A percentile compares a stretch with the other conserved stretches of the same genome.
phyloP scores from a whole-genome alignment of 768 basidiomycete genomes.

The Ramaria sp. region DNA sequence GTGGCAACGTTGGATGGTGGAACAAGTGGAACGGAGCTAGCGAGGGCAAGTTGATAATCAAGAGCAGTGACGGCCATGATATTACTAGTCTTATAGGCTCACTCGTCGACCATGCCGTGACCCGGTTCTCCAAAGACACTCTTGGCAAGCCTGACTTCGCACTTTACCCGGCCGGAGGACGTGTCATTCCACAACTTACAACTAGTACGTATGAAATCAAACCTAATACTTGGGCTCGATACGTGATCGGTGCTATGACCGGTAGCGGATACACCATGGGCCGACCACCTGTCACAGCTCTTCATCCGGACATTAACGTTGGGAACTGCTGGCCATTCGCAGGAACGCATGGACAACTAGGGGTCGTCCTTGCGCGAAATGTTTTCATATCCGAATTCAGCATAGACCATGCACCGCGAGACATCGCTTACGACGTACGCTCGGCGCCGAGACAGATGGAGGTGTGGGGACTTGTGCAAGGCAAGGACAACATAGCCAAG shows the following conservation, averaged over 20 bases:
- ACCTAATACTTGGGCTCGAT: slow-evolving; percentile 36
- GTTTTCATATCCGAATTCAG: slow-evolving; percentile 57
- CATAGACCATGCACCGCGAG: slow-evolving; percentile 77
- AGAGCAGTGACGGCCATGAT: slow-evolving; percentile 66
- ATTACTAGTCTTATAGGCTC: slow-evolving; percentile 56
- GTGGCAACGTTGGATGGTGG: slow-evolving; percentile 44
- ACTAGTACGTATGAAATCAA: slow-evolving; percentile 61
- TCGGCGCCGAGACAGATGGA: slow-evolving; percentile 83
- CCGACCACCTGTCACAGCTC: slow-evolving; percentile 72
- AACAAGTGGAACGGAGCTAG: slow-evolving; percentile 30
- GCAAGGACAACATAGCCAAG: slow-evolving; percentile 54
- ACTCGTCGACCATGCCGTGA: slow-evolving; percentile 69
- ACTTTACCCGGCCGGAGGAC: slow-evolving; percentile 69
- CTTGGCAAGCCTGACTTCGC: slow-evolving; percentile 81
- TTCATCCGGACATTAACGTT: slow-evolving; percentile 75
- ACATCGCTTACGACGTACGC: slow-evolving; percentile 71
- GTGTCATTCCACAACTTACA: slow-evolving; percentile 74
- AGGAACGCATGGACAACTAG: slow-evolving; percentile 70
- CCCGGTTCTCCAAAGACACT: slow-evolving; percentile 59
- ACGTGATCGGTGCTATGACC: slow-evolving; percentile 45
- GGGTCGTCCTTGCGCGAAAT: slow-evolving; percentile 62
- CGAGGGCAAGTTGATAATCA: slow-evolving; percentile 40
- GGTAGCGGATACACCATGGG: slow-evolving; percentile 51
- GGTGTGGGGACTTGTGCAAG: slow-evolving; percentile 85
- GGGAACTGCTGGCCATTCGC: slow-evolving; percentile 93